These are phyloP conservation scores for Pichia pseudocactophila DNA, from an alignment of 805 yeast genomes.

Conservation along the genomic window DNA sequence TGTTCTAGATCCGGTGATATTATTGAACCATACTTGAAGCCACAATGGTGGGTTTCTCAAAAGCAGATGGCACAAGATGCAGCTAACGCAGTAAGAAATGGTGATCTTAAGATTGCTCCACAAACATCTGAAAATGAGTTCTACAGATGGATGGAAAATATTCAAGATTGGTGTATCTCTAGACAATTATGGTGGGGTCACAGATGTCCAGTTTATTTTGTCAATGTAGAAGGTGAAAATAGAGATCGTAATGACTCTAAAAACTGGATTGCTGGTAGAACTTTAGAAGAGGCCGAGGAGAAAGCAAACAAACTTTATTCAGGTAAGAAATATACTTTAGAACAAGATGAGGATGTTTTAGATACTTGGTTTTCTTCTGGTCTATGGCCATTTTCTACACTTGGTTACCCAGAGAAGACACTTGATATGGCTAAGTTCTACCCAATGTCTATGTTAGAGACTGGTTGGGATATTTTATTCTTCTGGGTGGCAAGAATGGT, in stretches of 20 bases:
- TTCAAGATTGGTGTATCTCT: constrained; percentile 99
- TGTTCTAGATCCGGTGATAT: constrained; percentile 97
- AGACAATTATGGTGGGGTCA: constrained; percentile 94
- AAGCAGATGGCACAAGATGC: constrained; percentile 82
- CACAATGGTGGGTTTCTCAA: constrained; percentile 99
- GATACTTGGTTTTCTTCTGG: constrained; percentile 99
- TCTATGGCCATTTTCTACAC: constrained; percentile 92
- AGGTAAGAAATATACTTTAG: constrained; percentile 57
- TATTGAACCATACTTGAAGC: constrained; percentile 93
- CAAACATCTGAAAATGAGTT: constrained; percentile 87
- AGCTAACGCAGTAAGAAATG: constrained; percentile 73
- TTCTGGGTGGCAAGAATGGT: constrained; percentile 99
- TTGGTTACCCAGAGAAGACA: constrained; percentile 88
- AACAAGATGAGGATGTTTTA: constrained; percentile 95
- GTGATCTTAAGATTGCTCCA: constrained; percentile 76
- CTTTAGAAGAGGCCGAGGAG: constrained; percentile 68
- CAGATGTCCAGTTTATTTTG: constrained; percentile 93
- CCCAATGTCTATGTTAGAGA: constrained; percentile 92
- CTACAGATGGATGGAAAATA: constrained; percentile 90
- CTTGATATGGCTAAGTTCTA: constrained; percentile 67
- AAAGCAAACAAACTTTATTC: constrained; percentile 76
- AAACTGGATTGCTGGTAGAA: constrained; percentile 90
- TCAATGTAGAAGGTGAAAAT: constrained; percentile 67
- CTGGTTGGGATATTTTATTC: constrained; percentile 98
- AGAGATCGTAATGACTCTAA: constrained; percentile 53